Conservation (phyloP, 148 eudicot genomes). For the Diospyros lotus region DNA sequence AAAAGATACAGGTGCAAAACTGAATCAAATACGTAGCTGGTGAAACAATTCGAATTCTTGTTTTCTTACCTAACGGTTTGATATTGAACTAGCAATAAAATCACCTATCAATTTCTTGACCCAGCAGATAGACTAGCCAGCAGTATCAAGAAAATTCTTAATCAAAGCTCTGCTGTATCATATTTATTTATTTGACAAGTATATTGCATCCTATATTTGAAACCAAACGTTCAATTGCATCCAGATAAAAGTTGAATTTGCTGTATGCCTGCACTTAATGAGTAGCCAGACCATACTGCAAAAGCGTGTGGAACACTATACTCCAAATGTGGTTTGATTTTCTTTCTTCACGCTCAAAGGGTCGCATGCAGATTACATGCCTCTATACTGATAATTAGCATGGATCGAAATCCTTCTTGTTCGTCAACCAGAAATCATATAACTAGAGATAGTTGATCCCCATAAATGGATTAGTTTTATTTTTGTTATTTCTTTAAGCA, state of each 20-base stretch:
- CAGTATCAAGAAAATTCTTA: not conserved
- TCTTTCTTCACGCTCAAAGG: not conserved
- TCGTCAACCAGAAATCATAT: not conserved
- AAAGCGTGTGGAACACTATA: not conserved
- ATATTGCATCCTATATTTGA: not conserved
- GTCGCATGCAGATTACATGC: not conserved
- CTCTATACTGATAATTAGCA: not conserved
- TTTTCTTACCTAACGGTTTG: too few species aligned
- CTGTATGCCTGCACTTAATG: not conserved
- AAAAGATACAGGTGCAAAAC: not conserved
- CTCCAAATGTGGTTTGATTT: not conserved
- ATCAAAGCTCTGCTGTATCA: not conserved
- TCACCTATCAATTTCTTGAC: not conserved
- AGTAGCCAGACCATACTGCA: not conserved
- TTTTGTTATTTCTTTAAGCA: not conserved
- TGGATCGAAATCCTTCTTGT: not conserved
- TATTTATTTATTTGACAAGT: too few species aligned
- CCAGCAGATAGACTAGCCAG: not conserved
- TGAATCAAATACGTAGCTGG: not conserved
- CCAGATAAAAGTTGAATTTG: not conserved
- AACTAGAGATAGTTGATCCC: not conserved
- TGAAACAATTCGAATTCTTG: not conserved
- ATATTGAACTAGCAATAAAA: not conserved
- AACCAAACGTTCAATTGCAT: slow-evolving; percentile 5
- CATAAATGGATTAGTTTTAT: not conserved